Evolutionary conservation across 768 basidiomycete species (phyloP).

Genomic region (Cantharellus anzutake): DNA sequence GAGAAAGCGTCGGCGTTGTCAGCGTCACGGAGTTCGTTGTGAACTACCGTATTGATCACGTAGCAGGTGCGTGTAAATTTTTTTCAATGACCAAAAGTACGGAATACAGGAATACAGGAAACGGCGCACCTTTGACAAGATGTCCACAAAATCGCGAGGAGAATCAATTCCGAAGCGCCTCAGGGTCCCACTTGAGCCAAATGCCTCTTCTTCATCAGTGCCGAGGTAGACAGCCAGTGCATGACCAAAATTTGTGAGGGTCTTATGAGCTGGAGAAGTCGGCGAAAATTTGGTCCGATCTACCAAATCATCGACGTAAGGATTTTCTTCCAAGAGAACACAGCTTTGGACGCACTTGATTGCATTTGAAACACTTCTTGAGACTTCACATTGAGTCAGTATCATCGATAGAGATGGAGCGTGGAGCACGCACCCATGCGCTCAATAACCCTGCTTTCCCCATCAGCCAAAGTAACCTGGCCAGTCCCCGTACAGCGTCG

Average conservation of each 20-base stretch:
- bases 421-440: conserved; percentile 32
- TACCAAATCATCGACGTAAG: conserved; percentile 13
- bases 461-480: conserved; percentile 48
- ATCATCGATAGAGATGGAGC: neutral
- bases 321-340: neutral
- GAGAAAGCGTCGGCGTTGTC: conserved; percentile 53
- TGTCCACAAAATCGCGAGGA: conserved; percentile 42
- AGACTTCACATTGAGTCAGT: conserved; percentile 19
- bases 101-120: neutral
- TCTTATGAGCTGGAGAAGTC: conserved; percentile 23
- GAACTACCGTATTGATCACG: conserved; percentile 32
- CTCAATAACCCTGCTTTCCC: conserved; percentile 34
- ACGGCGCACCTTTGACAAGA: conserved; percentile 46
- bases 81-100: neutral
- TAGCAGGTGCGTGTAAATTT: neutral
- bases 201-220: conserved; percentile 8
- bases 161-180: conserved; percentile 34
- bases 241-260: conserved; percentile 53
- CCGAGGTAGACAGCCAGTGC: conserved; percentile 49
- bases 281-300: conserved; percentile 38
- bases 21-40: conserved; percentile 82
- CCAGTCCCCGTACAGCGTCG: conserved; percentile 66
- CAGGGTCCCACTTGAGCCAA: conserved; percentile 36
- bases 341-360: conserved; percentile 39
- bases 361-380: conserved; percentile 50